A percentile compares a stretch with the other conserved stretches of the same genome.
phyloP scores from a whole-genome alignment of 2,329 filamentous ascomycete genomes.

The Claviceps sorghi region DNA sequence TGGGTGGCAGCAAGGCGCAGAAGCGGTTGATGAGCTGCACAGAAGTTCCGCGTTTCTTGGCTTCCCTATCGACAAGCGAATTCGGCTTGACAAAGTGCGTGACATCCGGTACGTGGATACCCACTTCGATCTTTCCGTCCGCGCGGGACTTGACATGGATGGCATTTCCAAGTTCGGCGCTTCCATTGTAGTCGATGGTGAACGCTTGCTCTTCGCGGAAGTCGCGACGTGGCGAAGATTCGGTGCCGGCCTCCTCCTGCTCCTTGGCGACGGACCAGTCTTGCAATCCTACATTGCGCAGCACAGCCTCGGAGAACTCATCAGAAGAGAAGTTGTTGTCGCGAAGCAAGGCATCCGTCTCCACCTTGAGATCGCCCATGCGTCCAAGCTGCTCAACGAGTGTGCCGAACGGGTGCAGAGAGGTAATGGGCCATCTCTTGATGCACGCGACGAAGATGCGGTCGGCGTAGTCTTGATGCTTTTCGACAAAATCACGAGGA shows the following conservation, averaged over 20 bases:
- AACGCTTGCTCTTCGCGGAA: slow-evolving; percentile 81
- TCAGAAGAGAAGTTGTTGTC: slow-evolving; percentile 99
- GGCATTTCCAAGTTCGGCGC: slow-evolving; percentile 79
- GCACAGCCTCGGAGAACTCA: slow-evolving; percentile 91
- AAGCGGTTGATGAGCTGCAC: slow-evolving; percentile 86
- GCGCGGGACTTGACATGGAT: slow-evolving; percentile 75
- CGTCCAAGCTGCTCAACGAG: slow-evolving; percentile 92
- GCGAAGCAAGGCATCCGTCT: slow-evolving; percentile 88
- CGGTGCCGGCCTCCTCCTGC: slow-evolving; percentile 42
- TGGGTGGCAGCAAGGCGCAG: slow-evolving; percentile 76
- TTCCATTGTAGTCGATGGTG: slow-evolving; percentile 81
- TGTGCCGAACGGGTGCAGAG: slow-evolving; percentile 95
- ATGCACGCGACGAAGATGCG: slow-evolving; percentile 98
- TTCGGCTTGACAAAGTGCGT: slow-evolving; percentile 95
- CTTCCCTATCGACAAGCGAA: slow-evolving; percentile 89
- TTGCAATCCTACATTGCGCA: slow-evolving; percentile 81
- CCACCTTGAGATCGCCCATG: slow-evolving; percentile 94
- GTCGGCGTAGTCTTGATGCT: slow-evolving; percentile 93
- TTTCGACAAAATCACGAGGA: slow-evolving; percentile 94
- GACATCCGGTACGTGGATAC: slow-evolving; percentile 88
- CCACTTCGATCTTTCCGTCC: slow-evolving; percentile 83
- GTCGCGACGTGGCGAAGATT: slow-evolving; percentile 64
- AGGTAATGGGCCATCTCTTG: slow-evolving; percentile 98
- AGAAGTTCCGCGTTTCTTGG: slow-evolving; percentile 92
- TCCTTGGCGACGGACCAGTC: slow-evolving; percentile 83